Conservation (phyloP, 176 grass and related monocot genomes). For the Puccinellia tenuiflora region DNA sequence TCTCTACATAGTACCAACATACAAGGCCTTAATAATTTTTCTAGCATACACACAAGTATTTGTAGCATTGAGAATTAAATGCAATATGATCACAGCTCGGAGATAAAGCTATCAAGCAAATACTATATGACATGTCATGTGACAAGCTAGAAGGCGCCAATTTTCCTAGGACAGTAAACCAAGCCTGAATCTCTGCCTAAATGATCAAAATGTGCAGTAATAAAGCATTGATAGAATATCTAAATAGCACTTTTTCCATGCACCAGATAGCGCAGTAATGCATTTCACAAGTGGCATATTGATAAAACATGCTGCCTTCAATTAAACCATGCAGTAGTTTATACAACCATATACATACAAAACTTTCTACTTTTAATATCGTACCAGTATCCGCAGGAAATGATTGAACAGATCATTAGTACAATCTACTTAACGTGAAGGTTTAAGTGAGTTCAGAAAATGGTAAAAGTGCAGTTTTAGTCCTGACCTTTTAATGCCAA, state of each 20-base stretch:
- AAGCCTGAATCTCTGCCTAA: not conserved
- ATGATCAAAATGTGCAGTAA: not conserved
- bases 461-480: not conserved
- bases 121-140: not conserved
- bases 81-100: not conserved
- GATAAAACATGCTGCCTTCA: not conserved
- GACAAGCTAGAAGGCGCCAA: not conserved
- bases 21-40: conserved; percentile 9
- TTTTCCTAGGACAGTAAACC: not conserved
- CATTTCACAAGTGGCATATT: not conserved
- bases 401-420: not conserved
- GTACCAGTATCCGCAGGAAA: not conserved
- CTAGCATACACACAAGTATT: not conserved
- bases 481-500: not conserved
- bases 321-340: not conserved
- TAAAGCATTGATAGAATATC: not conserved
- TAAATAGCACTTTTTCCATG: not conserved
- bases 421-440: not conserved
- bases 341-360: not conserved
- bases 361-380: not conserved
- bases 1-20: conserved; percentile 46
- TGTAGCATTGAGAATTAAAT: not conserved
- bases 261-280: not conserved
- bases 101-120: not conserved
- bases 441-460: not conserved